phyloP scores from a whole-genome alignment of 2,329 filamentous ascomycete species.

The Pestalotiopsis sp. region DNA sequence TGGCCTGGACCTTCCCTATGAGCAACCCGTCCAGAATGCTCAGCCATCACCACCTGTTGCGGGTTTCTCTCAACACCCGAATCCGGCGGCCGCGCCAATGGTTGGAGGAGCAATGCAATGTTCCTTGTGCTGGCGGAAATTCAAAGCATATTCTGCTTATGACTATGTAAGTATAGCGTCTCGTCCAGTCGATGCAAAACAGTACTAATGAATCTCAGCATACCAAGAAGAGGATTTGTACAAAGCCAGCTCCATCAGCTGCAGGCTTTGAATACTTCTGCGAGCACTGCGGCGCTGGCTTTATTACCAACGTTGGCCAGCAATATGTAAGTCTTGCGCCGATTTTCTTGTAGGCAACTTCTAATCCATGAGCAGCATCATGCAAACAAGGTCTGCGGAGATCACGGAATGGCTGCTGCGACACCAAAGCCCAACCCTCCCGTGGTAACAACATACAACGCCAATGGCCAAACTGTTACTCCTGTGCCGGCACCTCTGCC shows the following conservation, averaged over 20 bases:
- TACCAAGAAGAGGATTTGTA: slow-evolving; percentile 35
- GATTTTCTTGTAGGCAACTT: background rate
- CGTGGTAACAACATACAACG: background rate
- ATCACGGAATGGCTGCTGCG: slow-evolving; percentile 30
- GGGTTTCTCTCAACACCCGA: background rate
- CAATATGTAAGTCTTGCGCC: slow-evolving; percentile 36
- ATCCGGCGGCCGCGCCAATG: background rate
- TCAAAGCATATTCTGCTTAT: slow-evolving; percentile 23
- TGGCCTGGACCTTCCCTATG: slow-evolving; percentile 15
- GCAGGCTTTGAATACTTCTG: slow-evolving; percentile 41
- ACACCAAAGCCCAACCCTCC: slow-evolving; percentile 17
- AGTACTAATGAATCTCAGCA: slow-evolving; percentile 31
- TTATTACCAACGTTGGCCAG: slow-evolving; percentile 42
- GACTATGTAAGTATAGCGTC: slow-evolving; percentile 29
- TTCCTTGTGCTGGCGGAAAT: slow-evolving; percentile 29
- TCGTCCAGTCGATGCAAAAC: background rate
- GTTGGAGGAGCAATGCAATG: slow-evolving; percentile 23
- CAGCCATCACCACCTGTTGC: background rate
- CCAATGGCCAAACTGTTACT: background rate
- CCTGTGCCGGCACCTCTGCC: background rate
- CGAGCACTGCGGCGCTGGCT: slow-evolving; percentile 46
- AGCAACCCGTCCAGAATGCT: background rate
- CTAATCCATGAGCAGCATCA: slow-evolving; percentile 33
- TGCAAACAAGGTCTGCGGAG: slow-evolving; percentile 48
- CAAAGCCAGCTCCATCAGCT: slow-evolving; percentile 20